A percentile compares a stretch with the other conserved stretches of the same genome.
Conservation (phyloP, 1,284 basidiomycete genomes). For the Apiotrichum gracile region DNA sequence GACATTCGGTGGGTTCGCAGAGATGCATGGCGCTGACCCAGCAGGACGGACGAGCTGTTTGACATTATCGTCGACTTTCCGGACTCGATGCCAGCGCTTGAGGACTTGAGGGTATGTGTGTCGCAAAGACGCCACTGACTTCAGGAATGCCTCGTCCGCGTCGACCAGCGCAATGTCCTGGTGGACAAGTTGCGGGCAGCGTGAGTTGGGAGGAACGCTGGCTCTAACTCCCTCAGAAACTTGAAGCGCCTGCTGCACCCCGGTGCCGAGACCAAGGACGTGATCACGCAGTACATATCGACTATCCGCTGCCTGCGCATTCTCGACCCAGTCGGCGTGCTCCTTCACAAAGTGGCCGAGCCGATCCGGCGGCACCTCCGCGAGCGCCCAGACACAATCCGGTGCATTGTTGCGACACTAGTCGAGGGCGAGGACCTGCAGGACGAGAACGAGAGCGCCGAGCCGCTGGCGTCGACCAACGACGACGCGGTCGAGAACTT, state of each 20-base stretch:
- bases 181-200: conserved; percentile 40
- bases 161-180: conserved; percentile 36
- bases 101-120: conserved; percentile 66
- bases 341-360: conserved; percentile 84
- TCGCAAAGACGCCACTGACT: not conserved
- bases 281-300: conserved; percentile 87
- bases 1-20: conserved; percentile 60
- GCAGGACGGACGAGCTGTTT: conserved; percentile 79
- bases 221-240: conserved; percentile 54
- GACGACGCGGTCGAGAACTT: conserved; percentile 74
- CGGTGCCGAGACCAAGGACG: conserved; percentile 88
- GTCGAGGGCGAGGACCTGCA: conserved; percentile 72
- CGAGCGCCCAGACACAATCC: conserved; percentile 78
- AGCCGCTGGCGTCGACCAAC: conserved; percentile 54
- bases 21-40: not conserved
- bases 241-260: conserved; percentile 86
- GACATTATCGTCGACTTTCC: conserved; percentile 94
- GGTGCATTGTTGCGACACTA: conserved; percentile 82
- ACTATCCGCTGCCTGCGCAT: conserved; percentile 87
- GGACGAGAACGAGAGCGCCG: conserved; percentile 45
- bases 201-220: conserved; percentile 20
- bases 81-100: conserved; percentile 75
- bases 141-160: conserved; percentile 39
- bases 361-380: conserved; percentile 81
- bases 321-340: conserved; percentile 84